Base-by-base conservation (phyloP, 495 filamentous ascomycete species). In the Penicillium goetzii region DNA sequence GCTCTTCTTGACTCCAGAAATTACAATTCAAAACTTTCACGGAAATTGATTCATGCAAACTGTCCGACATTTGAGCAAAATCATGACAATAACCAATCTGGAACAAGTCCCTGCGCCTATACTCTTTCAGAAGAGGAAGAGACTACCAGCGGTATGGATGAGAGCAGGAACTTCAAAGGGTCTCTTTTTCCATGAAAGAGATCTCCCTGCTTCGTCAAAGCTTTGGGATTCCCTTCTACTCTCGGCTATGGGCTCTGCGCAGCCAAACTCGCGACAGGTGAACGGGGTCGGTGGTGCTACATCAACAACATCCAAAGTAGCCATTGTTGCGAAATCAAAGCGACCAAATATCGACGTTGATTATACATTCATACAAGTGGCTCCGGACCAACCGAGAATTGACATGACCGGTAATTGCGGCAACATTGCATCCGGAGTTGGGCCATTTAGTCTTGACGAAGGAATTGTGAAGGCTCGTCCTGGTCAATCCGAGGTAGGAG, bases 351-450 rank as follows among this genome's bases (percentile, higher is more conserved):
- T 72, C 34, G 78, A 80, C 50, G 68, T 78, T 41, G 76, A 80
- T 2, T 80, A 77, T 53, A 80, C 75, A 0, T 80, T 80, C 64
- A 54, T 73, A 14, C 77, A 80, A 54, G 67, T 76, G 10, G 69
- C 70, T 1, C 69, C 72, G 1, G 73, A 71, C 25, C 63, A 69
- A 19, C 67, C 65, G 2, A 69, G 66, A n/a, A 54, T 78, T 9
- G 76, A 80, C 55, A 67, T 76, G 62, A 72, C 74, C n/a, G 78
- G 76, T 9, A 80, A 74, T 25, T 80, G 78, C 59, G 78, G 76
- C 0, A 80, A 79, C 57, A 79, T 80, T 43, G 70, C 70, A 2
- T 69, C 76, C 30, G 77, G 76, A 0, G 71, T 79, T 0, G 77
- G 69, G 0, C 74, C 74, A 12, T 80, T 80, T 61, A 66, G 74